Evolutionary conservation across 805 yeast species (phyloP).

Genomic region (Jamesozyma spencerorum): DNA sequence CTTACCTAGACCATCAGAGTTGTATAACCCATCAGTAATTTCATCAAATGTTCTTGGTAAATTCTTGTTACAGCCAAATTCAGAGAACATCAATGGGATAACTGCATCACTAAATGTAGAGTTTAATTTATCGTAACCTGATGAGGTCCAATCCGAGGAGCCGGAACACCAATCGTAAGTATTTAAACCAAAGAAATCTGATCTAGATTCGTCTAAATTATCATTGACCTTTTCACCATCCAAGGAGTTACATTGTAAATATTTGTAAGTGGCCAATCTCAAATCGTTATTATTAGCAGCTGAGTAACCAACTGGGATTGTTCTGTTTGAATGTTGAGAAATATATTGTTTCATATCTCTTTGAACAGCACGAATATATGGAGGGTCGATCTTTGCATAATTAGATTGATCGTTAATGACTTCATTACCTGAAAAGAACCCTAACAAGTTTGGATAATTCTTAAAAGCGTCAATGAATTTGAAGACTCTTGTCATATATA

Average conservation of each 20-base stretch:
- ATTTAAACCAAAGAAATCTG: constrained; percentile 85
- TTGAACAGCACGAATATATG: constrained; percentile 79
- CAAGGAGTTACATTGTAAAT: constrained; percentile 65
- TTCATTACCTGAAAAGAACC: constrained; percentile 88
- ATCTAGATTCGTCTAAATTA: constrained; percentile 50
- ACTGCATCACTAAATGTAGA: constrained; percentile 48
- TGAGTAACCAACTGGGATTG: constrained; percentile 90
- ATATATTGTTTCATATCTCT: constrained; percentile 87
- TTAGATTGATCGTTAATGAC: constrained; percentile 71
- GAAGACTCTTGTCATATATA: constrained; percentile 69
- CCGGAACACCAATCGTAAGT: constrained; percentile 83
- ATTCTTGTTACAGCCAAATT: constrained; percentile 73
- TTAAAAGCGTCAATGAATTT: constrained; percentile 80
- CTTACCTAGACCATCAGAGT: constrained; percentile 45
- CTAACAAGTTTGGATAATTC: constrained; percentile 72
- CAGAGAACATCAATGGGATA: constrained; percentile 62
- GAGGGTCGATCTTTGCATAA: constrained; percentile 54
- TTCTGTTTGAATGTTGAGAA: constrained; percentile 53
- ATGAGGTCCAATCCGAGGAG: constrained; percentile 47
- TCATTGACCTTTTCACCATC: constrained; percentile 37
- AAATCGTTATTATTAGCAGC: constrained; percentile 76
- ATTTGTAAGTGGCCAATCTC: constrained; percentile 67
- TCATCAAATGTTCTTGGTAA: constrained; percentile 82
- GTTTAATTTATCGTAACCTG: constrained; percentile 61
- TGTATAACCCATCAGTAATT: constrained; percentile 53